phyloP scores from a whole-genome alignment of 2,329 filamentous ascomycete species.

The Fusarium haematococcum region DNA sequence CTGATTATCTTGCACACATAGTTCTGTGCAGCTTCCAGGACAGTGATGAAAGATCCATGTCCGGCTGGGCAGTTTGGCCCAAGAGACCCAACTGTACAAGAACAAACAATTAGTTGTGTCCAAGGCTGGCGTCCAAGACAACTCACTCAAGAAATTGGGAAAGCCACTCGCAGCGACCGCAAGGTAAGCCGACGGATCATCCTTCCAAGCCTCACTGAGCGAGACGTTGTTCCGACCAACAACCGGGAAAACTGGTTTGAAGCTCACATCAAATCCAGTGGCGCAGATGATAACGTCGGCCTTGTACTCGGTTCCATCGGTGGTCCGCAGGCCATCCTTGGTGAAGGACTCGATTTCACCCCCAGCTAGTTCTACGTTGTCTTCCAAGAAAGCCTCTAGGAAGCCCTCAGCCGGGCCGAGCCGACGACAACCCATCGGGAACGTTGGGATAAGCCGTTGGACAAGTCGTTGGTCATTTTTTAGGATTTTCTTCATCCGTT shows the following conservation, averaged over 20 bases:
- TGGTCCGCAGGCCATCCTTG: slow-evolving; percentile 9
- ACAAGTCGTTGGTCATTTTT: slow-evolving; percentile 13
- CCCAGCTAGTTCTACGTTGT: slow-evolving; percentile 37
- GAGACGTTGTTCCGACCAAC: slow-evolving; percentile 19
- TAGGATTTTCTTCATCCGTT: slow-evolving; percentile 7
- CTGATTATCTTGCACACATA: slow-evolving; percentile 17
- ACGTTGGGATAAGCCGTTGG: slow-evolving; percentile 51
- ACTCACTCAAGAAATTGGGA: slow-evolving; percentile 40
- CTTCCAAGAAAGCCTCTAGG: slow-evolving; percentile 42
- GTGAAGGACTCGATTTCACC: slow-evolving; percentile 20
- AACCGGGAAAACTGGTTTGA: slow-evolving; percentile 42
- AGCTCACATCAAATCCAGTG: slow-evolving; percentile 30
- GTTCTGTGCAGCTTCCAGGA: slow-evolving; percentile 16
- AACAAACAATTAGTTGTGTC: neutral
- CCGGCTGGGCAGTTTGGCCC: slow-evolving; percentile 16
- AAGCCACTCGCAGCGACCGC: slow-evolving; percentile 42
- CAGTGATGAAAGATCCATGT: slow-evolving; percentile 15
- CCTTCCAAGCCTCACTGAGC: slow-evolving; percentile 41
- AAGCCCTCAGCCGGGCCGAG: slow-evolving; percentile 60
- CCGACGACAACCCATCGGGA: slow-evolving; percentile 55
- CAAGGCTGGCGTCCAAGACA: neutral
- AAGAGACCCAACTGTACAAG: neutral
- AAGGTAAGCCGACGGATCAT: slow-evolving; percentile 44
- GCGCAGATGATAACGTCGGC: neutral
- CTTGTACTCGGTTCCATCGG: slow-evolving; percentile 10